A percentile compares a stretch with the other conserved stretches of the same genome.
Evolutionary conservation across 78 protist genomes (phyloP).

Genomic region (Dictyostelium purpureum): DNA sequence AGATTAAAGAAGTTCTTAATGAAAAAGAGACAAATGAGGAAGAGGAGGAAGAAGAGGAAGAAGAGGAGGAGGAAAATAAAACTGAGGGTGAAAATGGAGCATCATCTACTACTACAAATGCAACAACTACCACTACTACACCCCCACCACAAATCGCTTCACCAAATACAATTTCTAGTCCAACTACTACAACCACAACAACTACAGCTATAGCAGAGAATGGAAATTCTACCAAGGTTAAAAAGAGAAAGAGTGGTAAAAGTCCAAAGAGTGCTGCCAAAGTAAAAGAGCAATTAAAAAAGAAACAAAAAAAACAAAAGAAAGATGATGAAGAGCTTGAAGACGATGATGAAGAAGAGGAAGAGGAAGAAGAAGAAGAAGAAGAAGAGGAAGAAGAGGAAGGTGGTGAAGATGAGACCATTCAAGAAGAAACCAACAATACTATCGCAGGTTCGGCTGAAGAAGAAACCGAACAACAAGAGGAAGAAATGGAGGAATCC

Average conservation of each 20-base stretch:
- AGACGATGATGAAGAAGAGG: neutral
- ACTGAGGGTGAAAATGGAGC: too few relatives aligned
- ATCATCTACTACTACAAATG: too few relatives aligned
- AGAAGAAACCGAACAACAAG: neutral
- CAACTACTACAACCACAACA: too few relatives aligned
- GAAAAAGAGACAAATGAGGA: constrained; percentile 8
- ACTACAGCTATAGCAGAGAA: too few relatives aligned
- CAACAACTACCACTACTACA: too few relatives aligned
- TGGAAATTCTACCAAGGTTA: too few relatives aligned
- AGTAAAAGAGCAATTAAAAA: neutral
- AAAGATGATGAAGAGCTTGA: neutral
- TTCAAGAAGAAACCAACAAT: neutral
- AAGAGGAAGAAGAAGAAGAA: neutral
- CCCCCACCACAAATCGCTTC: too few relatives aligned
- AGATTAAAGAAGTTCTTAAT: neutral
- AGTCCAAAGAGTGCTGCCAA: too few relatives aligned
- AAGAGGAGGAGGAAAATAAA: too few relatives aligned
- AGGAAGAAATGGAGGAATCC: neutral
- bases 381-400: neutral
- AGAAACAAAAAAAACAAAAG: neutral
- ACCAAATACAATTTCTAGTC: too few relatives aligned
- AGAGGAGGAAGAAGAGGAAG: neutral
- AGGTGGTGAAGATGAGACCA: neutral
- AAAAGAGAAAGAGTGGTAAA: too few relatives aligned
- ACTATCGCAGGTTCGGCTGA: neutral